These are phyloP conservation scores for Nakaseomyces kungkrabaensis DNA, from an alignment of 1,139 yeast species.

Conservation along the genomic window DNA sequence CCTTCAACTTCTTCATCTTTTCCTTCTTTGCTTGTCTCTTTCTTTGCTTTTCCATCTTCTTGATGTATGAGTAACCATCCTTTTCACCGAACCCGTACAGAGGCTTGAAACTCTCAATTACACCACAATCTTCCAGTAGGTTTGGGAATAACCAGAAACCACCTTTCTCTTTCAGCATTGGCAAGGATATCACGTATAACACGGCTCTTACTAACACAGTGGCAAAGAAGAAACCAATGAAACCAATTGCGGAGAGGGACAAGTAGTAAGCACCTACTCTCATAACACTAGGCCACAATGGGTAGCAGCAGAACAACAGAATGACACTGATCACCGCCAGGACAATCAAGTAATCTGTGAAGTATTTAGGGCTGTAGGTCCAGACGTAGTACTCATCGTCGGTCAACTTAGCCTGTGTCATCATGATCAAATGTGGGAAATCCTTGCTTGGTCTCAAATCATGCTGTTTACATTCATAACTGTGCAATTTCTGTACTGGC, in stretches of 20 bases:
- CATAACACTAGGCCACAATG: slow-evolving; percentile 91
- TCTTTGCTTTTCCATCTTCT: slow-evolving; percentile 30
- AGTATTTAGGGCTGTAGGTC: slow-evolving; percentile 73
- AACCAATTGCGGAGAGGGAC: slow-evolving; percentile 65
- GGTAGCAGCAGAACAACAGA: slow-evolving; percentile 77
- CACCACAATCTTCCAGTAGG: slow-evolving; percentile 90
- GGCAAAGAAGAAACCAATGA: slow-evolving; percentile 66
- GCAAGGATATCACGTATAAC: slow-evolving; percentile 45
- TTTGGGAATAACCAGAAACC: slow-evolving; percentile 96
- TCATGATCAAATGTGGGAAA: slow-evolving; percentile 59
- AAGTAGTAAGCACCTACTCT: slow-evolving; percentile 86
- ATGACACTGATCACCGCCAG: slow-evolving; percentile 55
- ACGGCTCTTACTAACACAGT: slow-evolving; percentile 74
- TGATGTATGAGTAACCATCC: slow-evolving; percentile 28
- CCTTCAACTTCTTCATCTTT: slow-evolving; percentile 3
- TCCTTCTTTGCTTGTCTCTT: slow-evolving; percentile 22
- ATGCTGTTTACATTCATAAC: slow-evolving; percentile 56
- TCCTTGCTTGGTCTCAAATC: slow-evolving; percentile 61
- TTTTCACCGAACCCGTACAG: slow-evolving; percentile 73
- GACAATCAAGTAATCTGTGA: slow-evolving; percentile 54
- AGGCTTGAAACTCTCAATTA: slow-evolving; percentile 85
- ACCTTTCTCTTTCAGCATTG: slow-evolving; percentile 48
- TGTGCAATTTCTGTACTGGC: slow-evolving; percentile 65
- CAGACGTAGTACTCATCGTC: slow-evolving; percentile 83
- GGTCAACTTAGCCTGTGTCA: slow-evolving; percentile 58